Evolutionary conservation across 208 protist genomes (phyloP), one percentile per base, ranked within the genome.

Genomic region (Histomonas meleagridis): DNA sequence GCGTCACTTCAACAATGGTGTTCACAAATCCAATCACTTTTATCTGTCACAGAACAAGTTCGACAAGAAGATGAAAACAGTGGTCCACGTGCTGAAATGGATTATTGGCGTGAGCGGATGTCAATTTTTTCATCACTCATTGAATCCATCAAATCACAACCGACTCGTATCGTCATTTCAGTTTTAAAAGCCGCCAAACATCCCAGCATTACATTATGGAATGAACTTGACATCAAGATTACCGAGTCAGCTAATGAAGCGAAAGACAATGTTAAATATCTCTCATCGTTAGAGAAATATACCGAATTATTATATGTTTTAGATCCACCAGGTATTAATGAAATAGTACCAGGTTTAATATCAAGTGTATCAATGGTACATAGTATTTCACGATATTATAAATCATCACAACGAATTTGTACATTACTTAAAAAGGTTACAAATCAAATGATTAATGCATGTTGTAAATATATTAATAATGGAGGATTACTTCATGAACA

Each of bases 231-330:
- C 98, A 91, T 94, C 96, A 76, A 96, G 95, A 46, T 97, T 96
- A 51, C 95, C 97, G 53, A 94, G 94, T 93, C 96, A 97, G 93
- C 97, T 98, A 92, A 96, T 95, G 76, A 99, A 94, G 97, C 98
- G 26, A 98, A 98, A 94, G 98, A 99, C 94, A 99, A 99, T 94
- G 97, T 99, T n/a, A 98, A 98, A 93, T 99, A 99, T 94, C 95
- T 99, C 62, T 94, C 95, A 91, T 99, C 98, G 0, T 95, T 99
- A 12, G 98, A 99, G 94, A 95, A 98, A 16, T 97, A 99, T 94
- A 99, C 99, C 93, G 97, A 98, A 91, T 97, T 96, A 7, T 23
- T 93, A 23, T 43, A 60, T 21, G n/a, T n/a, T 23, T 91, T 92
- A 18, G 62, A 72, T 23, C 94, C 98, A 86, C 94, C 95, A 93